Percentiles rank a stretch among this genome's conserved stretches.
Evolutionary conservation across 768 basidiomycete species (phyloP).

Genomic region (Phylloporus sp.): DNA sequence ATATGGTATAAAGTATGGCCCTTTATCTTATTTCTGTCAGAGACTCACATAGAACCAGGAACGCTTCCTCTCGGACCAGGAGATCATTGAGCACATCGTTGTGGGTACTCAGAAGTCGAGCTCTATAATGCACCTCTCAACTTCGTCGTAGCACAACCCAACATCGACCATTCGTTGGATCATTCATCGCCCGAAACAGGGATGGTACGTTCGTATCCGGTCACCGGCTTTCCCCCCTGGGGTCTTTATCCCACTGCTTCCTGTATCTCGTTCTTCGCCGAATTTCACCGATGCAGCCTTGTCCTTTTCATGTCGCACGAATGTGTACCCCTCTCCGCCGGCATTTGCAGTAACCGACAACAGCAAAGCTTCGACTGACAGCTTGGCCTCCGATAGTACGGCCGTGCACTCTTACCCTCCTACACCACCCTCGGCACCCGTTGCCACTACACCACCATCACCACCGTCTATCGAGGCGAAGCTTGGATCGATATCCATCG

Average conservation of each 20-base stretch:
- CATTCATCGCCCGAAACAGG: conserved; percentile 73
- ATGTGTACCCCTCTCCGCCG: conserved; percentile 26
- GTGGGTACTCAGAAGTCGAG: conserved; percentile 38
- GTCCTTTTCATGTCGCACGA: conserved; percentile 51
- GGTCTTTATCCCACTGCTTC: conserved; percentile 51
- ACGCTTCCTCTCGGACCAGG: conserved; percentile 65
- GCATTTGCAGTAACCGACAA: conserved; percentile 4
- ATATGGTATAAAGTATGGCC: conserved; percentile 69
- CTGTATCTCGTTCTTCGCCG: conserved; percentile 44
- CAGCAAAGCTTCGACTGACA: conserved; percentile 26
- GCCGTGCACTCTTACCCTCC: conserved; percentile 56
- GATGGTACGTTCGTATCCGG: conserved; percentile 81
- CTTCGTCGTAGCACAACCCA: conserved; percentile 53
- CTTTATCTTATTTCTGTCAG: not conserved
- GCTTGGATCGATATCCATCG: conserved; percentile 14
- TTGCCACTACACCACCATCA: conserved; percentile 33
- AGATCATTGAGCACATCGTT: conserved; percentile 72
- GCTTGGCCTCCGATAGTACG: conserved; percentile 30
- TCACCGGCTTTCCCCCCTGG: conserved; percentile 66
- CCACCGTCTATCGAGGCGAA: conserved; percentile 32
- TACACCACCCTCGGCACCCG: conserved; percentile 40
- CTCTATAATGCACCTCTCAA: not conserved
- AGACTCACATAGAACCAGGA: conserved; percentile 46
- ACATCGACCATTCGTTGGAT: conserved; percentile 66
- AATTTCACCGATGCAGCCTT: conserved; percentile 51